These are phyloP conservation scores for Talaromyces sp. DNA, from an alignment of 2,329 filamentous ascomycete genomes.

Conservation along the genomic window DNA sequence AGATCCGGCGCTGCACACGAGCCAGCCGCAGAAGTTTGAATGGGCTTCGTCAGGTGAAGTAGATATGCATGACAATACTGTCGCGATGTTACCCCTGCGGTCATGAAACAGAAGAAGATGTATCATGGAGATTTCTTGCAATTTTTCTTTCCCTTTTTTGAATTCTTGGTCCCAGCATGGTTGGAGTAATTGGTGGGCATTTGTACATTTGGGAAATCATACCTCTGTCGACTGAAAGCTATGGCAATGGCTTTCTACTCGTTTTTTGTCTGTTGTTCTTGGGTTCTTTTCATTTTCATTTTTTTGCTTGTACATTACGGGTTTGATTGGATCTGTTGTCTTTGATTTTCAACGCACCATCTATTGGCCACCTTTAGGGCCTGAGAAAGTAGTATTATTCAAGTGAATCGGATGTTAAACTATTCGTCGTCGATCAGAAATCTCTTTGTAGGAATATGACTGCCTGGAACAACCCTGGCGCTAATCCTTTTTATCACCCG, in stretches of 20 bases:
- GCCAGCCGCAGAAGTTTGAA: conserved; percentile 27
- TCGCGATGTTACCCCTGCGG: neutral
- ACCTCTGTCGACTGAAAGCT: neutral
- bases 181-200: neutral
- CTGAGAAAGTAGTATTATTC: neutral
- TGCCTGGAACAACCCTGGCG: no score
- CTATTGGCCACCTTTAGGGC: neutral
- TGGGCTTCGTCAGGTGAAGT: conserved; percentile 31
- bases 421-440: neutral
- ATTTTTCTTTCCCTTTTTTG: neutral
- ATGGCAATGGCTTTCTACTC: neutral
- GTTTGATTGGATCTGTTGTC: neutral
- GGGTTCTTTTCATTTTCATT: neutral
- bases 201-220: neutral
- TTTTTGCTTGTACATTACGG: neutral
- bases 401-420: neutral
- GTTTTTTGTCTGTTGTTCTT: neutral
- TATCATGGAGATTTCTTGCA: neutral
- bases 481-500: neutral
- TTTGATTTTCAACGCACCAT: no score
- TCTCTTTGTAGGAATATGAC: no score
- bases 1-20: conserved; percentile 30
- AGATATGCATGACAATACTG: conserved; percentile 7
- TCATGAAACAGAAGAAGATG: neutral
- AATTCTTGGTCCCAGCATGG: neutral